These are phyloP conservation scores for Fusarium concolor DNA, from an alignment of 2,329 filamentous ascomycete species.

Conservation along the genomic window DNA sequence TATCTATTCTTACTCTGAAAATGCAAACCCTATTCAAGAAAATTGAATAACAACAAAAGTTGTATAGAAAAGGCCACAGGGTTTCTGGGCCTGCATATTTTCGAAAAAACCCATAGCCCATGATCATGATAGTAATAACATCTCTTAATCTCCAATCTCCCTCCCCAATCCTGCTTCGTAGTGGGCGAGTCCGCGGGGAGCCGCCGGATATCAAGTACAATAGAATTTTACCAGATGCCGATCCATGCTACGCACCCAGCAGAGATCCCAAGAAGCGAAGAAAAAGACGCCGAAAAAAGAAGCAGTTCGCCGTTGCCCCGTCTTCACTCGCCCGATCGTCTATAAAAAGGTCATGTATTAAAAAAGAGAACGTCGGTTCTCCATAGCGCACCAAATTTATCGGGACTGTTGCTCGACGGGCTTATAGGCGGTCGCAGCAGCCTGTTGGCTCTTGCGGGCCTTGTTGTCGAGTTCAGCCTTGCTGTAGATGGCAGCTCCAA, in stretches of 20 bases:
- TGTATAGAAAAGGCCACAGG: constrained; percentile 36
- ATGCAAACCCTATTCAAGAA: constrained; percentile 45
- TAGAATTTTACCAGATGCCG: constrained; percentile 24
- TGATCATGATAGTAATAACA: constrained; percentile 44
- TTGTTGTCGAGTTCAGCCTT: constrained; percentile 66
- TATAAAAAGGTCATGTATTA: constrained; percentile 46
- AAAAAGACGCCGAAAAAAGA: constrained; percentile 35
- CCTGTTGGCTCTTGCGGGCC: constrained; percentile 45
- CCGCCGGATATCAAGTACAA: constrained; percentile 34
- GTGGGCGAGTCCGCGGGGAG: constrained; percentile 16
- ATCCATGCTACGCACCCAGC: constrained; percentile 10
- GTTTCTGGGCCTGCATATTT: constrained; percentile 33
- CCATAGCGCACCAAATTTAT: constrained; percentile 24
- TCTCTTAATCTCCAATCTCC: constrained; percentile 28
- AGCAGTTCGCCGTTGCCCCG: constrained; percentile 22
- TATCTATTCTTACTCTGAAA: constrained; percentile 36
- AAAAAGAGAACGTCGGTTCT: constrained; percentile 36
- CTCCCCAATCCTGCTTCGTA: constrained; percentile 17
- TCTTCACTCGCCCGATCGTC: constrained; percentile 37
- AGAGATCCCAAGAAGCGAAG: constrained; percentile 24
- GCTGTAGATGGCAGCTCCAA: constrained; percentile 68
- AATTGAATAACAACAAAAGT: constrained; percentile 32
- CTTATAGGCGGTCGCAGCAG: constrained; percentile 52
- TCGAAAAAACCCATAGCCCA: constrained; percentile 44
- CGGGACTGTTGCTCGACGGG: constrained; percentile 50